Evolutionary conservation across 179 eudicot genomes (phyloP).

Genomic region (Silene coronaria): DNA sequence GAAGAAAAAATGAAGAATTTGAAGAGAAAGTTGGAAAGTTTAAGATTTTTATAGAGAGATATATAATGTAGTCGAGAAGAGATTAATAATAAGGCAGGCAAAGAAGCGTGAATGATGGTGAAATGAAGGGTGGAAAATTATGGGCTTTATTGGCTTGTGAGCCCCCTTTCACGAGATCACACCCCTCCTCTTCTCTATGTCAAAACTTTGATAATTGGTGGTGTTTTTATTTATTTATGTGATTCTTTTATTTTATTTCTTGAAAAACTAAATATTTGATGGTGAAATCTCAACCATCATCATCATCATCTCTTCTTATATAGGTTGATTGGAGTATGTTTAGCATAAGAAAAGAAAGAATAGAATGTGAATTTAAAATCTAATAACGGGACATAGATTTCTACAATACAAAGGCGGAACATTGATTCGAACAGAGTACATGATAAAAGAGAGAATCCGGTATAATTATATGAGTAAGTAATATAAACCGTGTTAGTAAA

Average conservation of each 20-base stretch:
- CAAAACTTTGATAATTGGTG: background rate
- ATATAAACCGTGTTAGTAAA: background rate
- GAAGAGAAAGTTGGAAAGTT: slow-evolving; percentile 2
- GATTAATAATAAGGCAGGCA: slow-evolving; percentile 20
- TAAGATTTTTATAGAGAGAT: background rate
- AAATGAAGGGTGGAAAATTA: slow-evolving; percentile 16
- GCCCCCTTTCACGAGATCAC: slow-evolving; percentile 23
- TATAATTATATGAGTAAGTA: background rate
- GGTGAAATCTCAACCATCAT: slow-evolving; percentile 3
- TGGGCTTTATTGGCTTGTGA: slow-evolving; percentile 31
- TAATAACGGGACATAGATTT: too few relatives aligned
- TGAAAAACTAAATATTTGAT: slow-evolving; percentile 23
- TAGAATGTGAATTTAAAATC: background rate
- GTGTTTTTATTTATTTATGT: background rate
- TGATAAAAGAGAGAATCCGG: background rate
- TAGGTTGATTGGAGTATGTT: too few relatives aligned
- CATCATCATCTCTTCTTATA: too few relatives aligned
- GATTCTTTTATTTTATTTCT: background rate
- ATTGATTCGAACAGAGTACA: too few relatives aligned
- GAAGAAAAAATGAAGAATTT: background rate
- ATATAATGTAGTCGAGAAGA: background rate
- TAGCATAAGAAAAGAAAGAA: background rate
- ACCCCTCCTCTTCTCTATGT: slow-evolving; percentile 7
- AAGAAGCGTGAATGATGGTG: slow-evolving; percentile 26
- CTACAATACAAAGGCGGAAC: too few relatives aligned